Conservation (phyloP, 2,329 filamentous ascomycete genomes). For the Penicillium fuscoglaucum region DNA sequence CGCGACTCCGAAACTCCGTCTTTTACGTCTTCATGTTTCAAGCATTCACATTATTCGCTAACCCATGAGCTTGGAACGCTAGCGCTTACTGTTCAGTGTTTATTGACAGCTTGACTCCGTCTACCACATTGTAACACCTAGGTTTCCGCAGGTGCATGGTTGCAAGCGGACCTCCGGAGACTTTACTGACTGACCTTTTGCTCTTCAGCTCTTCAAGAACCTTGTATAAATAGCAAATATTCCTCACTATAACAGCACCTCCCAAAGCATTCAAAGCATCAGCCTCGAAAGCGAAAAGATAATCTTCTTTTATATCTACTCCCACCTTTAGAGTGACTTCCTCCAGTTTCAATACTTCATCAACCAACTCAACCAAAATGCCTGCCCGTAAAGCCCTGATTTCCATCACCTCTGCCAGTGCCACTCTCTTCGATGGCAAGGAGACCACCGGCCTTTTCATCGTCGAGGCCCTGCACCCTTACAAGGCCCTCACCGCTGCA, state of each 20-base stretch:
- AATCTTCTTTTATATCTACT: neutral
- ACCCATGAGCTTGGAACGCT: neutral
- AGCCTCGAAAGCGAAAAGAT: neutral
- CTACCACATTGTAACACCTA: neutral
- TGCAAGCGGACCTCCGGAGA: neutral
- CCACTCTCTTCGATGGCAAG: neutral
- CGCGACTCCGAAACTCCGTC: neutral
- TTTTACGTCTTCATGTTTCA: neutral
- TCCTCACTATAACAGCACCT: neutral
- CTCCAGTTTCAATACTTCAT: neutral
- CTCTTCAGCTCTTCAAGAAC: neutral
- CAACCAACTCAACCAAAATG: neutral
- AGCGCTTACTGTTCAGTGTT: neutral
- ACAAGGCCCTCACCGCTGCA: neutral
- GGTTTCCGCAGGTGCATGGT: neutral
- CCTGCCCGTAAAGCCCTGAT: neutral
- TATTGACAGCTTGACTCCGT: neutral
- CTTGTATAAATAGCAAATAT: neutral
- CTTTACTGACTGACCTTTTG: neutral
- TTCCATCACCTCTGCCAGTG: neutral
- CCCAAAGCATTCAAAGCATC: neutral
- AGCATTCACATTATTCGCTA: neutral
- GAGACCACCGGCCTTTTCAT: neutral
- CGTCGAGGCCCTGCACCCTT: neutral
- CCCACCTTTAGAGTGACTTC: neutral